Conservation (phyloP, 1,284 basidiomycete species). For the Agroathelia rolfsii region DNA sequence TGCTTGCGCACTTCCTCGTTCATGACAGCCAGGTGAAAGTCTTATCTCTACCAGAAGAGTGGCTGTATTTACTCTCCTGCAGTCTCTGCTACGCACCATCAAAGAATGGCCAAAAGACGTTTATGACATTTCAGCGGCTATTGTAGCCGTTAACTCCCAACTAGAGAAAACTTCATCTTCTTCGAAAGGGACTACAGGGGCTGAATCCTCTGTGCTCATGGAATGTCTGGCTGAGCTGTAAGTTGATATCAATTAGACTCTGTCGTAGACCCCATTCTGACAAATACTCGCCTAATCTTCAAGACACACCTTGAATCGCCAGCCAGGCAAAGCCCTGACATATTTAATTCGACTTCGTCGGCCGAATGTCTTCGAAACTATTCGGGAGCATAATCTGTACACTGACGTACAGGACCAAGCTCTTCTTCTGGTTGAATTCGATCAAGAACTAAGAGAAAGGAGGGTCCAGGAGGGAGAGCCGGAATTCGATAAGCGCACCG, state of each 20-base stretch:
- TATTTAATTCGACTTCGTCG: slow-evolving; percentile 82
- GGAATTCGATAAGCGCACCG: slow-evolving; percentile 33
- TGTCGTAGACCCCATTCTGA: not conserved
- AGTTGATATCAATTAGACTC: slow-evolving; percentile 18
- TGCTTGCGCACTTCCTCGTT: slow-evolving; percentile 79
- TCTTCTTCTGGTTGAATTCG: slow-evolving; percentile 86
- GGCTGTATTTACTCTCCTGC: slow-evolving; percentile 4
- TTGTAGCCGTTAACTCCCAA: slow-evolving; percentile 79
- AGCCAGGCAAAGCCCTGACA: slow-evolving; percentile 89
- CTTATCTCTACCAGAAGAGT: slow-evolving; percentile 2
- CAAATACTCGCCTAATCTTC: slow-evolving; percentile 2
- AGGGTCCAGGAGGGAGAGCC: slow-evolving; percentile 32
- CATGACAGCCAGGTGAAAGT: slow-evolving; percentile 64
- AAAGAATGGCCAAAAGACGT: slow-evolving; percentile 86
- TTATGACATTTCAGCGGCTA: slow-evolving; percentile 82
- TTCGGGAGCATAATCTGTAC: slow-evolving; percentile 90
- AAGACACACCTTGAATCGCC: slow-evolving; percentile 78
- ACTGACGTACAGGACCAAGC: slow-evolving; percentile 93
- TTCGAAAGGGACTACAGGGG: slow-evolving; percentile 22
- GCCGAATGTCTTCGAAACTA: slow-evolving; percentile 90
- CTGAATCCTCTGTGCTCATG: slow-evolving; percentile 59
- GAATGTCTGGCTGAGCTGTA: slow-evolving; percentile 89
- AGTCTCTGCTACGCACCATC: slow-evolving; percentile 74
- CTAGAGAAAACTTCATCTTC: slow-evolving; percentile 54
- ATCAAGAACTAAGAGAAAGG: slow-evolving; percentile 74